Percentiles rank a stretch among this genome's conserved stretches.
phyloP scores from a whole-genome alignment of 768 basidiomycete species.

The Leccinum rimulosum region DNA sequence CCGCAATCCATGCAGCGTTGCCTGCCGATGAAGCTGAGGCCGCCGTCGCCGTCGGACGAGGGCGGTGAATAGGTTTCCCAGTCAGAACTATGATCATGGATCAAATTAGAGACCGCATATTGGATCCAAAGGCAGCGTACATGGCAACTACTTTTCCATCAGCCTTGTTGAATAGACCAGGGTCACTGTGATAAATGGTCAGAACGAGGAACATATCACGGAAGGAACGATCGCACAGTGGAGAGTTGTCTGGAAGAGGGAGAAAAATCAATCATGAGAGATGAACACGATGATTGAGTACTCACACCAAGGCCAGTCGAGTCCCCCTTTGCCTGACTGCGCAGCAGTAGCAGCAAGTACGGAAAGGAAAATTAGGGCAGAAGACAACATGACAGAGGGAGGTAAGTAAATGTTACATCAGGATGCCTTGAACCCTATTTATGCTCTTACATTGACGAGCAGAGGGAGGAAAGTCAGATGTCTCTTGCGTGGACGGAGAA shows the following conservation, averaged over 20 bases:
- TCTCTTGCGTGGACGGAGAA: neutral
- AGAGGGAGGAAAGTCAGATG: neutral
- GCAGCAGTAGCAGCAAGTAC: constrained; percentile 19
- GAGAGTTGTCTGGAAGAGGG: constrained; percentile 21
- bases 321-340: constrained; percentile 37
- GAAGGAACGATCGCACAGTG: constrained; percentile 25
- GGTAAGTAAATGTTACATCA: neutral
- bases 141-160: constrained; percentile 34
- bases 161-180: constrained; percentile 32
- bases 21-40: constrained; percentile 39
- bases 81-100: constrained; percentile 29
- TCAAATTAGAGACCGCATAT: neutral
- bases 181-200: constrained; percentile 20
- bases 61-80: constrained; percentile 36
- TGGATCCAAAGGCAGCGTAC: constrained; percentile 13
- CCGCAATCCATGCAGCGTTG: constrained; percentile 36
- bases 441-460: neutral
- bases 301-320: constrained; percentile 38
- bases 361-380: constrained; percentile 15
- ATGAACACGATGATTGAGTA: neutral
- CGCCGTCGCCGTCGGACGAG: constrained; percentile 36
- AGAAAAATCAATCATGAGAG: neutral
- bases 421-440: neutral
- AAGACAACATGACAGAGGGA: constrained; percentile 19
- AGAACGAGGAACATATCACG: neutral